These are phyloP conservation scores for Tricholoma matsutake DNA, from an alignment of 768 basidiomycete genomes.

Conservation along the genomic window DNA sequence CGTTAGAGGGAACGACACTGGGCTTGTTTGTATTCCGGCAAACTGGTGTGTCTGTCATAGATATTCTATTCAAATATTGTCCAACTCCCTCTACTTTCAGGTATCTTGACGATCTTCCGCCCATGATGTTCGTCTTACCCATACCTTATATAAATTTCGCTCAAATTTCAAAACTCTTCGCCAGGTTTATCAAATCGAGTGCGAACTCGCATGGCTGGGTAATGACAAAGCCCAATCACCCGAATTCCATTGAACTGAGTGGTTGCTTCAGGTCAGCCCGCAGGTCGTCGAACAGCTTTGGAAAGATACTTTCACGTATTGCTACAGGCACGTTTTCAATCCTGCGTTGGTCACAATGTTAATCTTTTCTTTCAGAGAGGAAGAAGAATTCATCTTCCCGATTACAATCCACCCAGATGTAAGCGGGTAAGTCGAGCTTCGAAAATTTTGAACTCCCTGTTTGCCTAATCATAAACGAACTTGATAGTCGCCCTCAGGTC, in stretches of 20 bases:
- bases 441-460: slow-evolving; percentile 1
- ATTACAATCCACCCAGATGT: slow-evolving; percentile 81
- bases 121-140: slow-evolving; percentile 53
- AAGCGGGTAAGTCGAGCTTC: slow-evolving; percentile 46
- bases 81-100: slow-evolving; percentile 21
- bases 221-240: slow-evolving; percentile 2
- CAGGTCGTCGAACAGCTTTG: slow-evolving; percentile 68
- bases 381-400: slow-evolving; percentile 67
- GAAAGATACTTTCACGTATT: slow-evolving; percentile 73
- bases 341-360: background rate
- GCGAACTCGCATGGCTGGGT: slow-evolving; percentile 76
- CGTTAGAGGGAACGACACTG: slow-evolving; percentile 57
- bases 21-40: slow-evolving; percentile 56
- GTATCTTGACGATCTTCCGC: slow-evolving; percentile 73
- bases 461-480: background rate
- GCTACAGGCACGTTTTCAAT: slow-evolving; percentile 44
- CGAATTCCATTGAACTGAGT: background rate
- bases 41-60: slow-evolving; percentile 48
- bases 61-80: background rate
- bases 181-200: slow-evolving; percentile 68
- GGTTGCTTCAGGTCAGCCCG: slow-evolving; percentile 48
- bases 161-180: slow-evolving; percentile 3
- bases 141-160: background rate
- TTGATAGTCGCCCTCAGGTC: slow-evolving; percentile 58
- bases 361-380: slow-evolving; percentile 37